Evolutionary conservation across 1,284 basidiomycete genomes (phyloP).

Genomic region (Kalmanozyma brasiliensis): DNA sequence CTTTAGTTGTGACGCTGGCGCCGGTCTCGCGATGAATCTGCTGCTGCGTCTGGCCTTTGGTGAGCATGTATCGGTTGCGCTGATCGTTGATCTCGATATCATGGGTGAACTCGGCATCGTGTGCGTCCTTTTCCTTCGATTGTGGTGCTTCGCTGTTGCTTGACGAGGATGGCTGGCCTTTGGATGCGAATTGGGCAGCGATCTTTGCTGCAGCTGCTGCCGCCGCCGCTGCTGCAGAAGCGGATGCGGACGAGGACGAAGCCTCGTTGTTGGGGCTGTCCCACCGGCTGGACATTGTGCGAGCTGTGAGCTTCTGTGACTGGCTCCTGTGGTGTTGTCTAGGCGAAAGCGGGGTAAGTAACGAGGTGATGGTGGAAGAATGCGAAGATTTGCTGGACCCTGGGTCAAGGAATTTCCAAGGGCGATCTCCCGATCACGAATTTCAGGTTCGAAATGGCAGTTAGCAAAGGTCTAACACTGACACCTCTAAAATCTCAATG

Average conservation of each 20-base stretch:
- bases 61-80: conserved; percentile 92
- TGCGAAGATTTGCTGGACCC: conserved; percentile 13
- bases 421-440: too few species aligned
- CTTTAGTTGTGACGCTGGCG: conserved; percentile 62
- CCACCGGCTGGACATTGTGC: conserved; percentile 65
- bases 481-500: conserved; percentile 73
- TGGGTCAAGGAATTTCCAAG: neutral
- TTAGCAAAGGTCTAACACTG: conserved; percentile 66
- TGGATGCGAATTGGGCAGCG: conserved; percentile 56
- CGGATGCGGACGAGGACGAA: conserved; percentile 17
- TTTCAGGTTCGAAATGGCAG: conserved; percentile 11
- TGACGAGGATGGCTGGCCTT: conserved; percentile 56
- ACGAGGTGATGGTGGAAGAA: neutral
- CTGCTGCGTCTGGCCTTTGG: conserved; percentile 89
- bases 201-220: conserved; percentile 64
- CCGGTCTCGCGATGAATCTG: conserved; percentile 74
- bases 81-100: conserved; percentile 98
- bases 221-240: conserved; percentile 28
- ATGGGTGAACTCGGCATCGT: conserved; percentile 84
- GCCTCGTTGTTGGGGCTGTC: conserved; percentile 18
- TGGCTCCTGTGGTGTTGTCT: conserved; percentile 74
- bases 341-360: conserved; percentile 72
- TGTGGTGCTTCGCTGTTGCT: conserved; percentile 67
- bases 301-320: too few species aligned
- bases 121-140: conserved; percentile 73